Percentiles rank a stretch among this genome's conserved stretches.
phyloP scores from a whole-genome alignment of 345 rosid genomes.

The Hypericum perforatum region DNA sequence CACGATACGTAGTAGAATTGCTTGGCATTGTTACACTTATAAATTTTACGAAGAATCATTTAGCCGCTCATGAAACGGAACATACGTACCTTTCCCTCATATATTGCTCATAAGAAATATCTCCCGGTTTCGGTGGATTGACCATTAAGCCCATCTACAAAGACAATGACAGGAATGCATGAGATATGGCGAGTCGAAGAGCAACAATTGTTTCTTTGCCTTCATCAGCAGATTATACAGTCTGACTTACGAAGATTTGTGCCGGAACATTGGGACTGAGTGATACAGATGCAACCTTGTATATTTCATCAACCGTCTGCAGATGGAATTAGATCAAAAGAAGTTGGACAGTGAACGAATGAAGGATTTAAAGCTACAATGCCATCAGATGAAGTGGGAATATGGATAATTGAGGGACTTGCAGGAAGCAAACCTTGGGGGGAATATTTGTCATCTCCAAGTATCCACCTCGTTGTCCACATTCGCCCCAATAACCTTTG shows the following conservation, averaged over 20 bases:
- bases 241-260: constrained; percentile 79
- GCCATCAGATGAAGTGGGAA: constrained; percentile 1
- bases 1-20: constrained; percentile 3
- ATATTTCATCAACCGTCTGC: constrained; percentile 94
- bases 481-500: constrained; percentile 99
- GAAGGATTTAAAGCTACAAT: constrained; percentile 1
- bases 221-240: constrained; percentile 2
- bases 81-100: constrained; percentile 66
- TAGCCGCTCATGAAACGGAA: constrained; percentile 7
- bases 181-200: background rate
- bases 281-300: constrained; percentile 81
- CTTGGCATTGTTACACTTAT: no score
- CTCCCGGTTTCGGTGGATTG: constrained; percentile 88
- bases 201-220: background rate
- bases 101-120: constrained; percentile 76
- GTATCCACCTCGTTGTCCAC: constrained; percentile 99
- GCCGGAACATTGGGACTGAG: constrained; percentile 98
- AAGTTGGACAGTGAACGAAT: no score
- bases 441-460: constrained; percentile 98
- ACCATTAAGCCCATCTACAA: constrained; percentile 96
- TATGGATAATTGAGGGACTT: background rate
- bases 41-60: no score
- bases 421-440: constrained; percentile 45
- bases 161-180: constrained; percentile 7
- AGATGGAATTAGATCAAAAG: background rate